Percentiles rank a stretch among this genome's conserved stretches.
phyloP scores from a whole-genome alignment of 257 asterid genomes.

The Solanum piurae region DNA sequence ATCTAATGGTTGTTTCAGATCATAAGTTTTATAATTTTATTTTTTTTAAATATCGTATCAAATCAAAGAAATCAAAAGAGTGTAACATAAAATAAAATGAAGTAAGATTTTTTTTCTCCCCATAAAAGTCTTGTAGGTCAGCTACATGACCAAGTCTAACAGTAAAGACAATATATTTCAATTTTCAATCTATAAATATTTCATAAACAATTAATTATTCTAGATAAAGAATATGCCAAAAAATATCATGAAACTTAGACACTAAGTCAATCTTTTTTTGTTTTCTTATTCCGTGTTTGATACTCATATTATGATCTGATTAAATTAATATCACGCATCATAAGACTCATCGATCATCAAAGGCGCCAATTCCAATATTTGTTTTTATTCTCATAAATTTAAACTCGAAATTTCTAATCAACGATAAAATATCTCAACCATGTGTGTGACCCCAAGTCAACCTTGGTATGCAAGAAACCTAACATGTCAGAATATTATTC shows the following conservation, averaged over 20 bases:
- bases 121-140: neutral
- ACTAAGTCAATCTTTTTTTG: neutral
- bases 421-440: neutral
- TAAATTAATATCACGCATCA: neutral
- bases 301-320: rapidly evolving
- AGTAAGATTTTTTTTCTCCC: rapidly evolving
- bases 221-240: neutral
- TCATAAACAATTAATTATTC: neutral
- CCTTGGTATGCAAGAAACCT: neutral
- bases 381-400: neutral
- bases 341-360: neutral
- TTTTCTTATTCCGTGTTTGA: neutral
- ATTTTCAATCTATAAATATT: neutral
- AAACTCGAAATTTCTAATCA: neutral
- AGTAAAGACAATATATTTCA: neutral
- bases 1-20: too few relatives aligned
- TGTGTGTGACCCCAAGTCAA: neutral
- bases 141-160: neutral
- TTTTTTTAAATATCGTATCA: rapidly evolving
- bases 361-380: rapidly evolving
- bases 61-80: too few relatives aligned
- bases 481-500: neutral
- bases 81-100: rapidly evolving
- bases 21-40: too few relatives aligned
- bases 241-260: neutral